phyloP scores from a whole-genome alignment of 768 basidiomycete genomes.

The Lactarius vividus region DNA sequence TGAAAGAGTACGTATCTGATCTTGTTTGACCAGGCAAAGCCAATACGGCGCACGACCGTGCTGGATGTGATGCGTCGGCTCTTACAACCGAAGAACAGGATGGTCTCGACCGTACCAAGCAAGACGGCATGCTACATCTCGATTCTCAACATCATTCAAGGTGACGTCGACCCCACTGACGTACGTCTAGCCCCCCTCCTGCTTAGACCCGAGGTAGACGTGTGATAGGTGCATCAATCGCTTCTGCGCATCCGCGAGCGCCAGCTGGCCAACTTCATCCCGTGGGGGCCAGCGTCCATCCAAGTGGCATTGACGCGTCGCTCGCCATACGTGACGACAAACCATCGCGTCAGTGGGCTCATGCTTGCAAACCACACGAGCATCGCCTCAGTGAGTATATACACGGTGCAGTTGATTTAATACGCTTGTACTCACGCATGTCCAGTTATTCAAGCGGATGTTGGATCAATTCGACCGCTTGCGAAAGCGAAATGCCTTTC shows the following conservation, averaged over 20 bases:
- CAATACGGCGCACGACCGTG: conserved; percentile 94
- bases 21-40: conserved; percentile 65
- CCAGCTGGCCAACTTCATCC: conserved; percentile 95
- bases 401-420: not conserved
- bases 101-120: conserved; percentile 92
- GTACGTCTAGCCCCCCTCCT: conserved; percentile 43
- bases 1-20: conserved; percentile 11
- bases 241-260: conserved; percentile 94
- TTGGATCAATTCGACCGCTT: conserved; percentile 92
- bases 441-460: conserved; percentile 91
- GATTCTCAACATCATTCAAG: conserved; percentile 97
- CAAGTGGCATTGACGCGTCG: conserved; percentile 93
- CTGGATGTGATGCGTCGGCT: conserved; percentile 98
- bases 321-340: conserved; percentile 83
- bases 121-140: conserved; percentile 96
- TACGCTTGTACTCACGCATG: not conserved
- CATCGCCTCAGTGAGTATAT: conserved; percentile 76
- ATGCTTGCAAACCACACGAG: conserved; percentile 99
- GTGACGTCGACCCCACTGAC: conserved; percentile 97
- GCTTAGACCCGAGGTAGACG: conserved; percentile 3
- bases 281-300: conserved; percentile 98
- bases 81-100: conserved; percentile 96
- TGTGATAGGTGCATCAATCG: conserved; percentile 87
- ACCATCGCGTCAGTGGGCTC: conserved; percentile 93
- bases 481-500: conserved; percentile 84